A percentile compares a stretch with the other conserved stretches of the same genome.
phyloP scores from a whole-genome alignment of 176 grass and related monocot species.

The Panicum miliaceum region DNA sequence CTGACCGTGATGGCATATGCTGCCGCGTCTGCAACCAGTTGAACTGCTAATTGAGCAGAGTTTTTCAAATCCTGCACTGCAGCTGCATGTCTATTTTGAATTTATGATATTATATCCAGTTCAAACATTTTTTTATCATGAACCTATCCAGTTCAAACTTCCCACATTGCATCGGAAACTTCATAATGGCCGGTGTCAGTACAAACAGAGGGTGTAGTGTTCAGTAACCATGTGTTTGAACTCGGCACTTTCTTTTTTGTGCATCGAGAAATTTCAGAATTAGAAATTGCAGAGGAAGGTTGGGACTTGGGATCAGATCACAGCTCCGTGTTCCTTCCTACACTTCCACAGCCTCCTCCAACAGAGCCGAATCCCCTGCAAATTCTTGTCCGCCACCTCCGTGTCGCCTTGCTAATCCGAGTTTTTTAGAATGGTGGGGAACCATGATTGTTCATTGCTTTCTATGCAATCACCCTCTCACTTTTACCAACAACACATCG shows the following conservation, averaged over 20 bases:
- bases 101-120: neutral
- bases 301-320: constrained; percentile 55
- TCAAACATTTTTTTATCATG: neutral
- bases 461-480: constrained; percentile 5
- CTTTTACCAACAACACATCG: neutral
- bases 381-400: neutral
- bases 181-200: neutral
- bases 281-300: constrained; percentile 28
- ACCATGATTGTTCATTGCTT: constrained; percentile 42
- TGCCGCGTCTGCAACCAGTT: neutral
- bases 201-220: neutral
- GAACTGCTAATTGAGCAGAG: constrained; percentile 26
- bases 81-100: constrained; percentile 4
- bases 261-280: neutral
- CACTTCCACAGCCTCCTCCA: constrained; percentile 13
- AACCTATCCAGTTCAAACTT: neutral
- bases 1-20: neutral
- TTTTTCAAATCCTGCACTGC: constrained; percentile 2
- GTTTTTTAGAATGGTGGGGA: constrained; percentile 20
- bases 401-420: constrained; percentile 6
- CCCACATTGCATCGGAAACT: neutral
- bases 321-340: neutral
- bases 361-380: neutral
- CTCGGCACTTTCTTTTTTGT: neutral
- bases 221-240: constrained; percentile 1